phyloP scores from a whole-genome alignment of 2,329 filamentous ascomycete genomes.

The Herpotrichia juniperi region DNA sequence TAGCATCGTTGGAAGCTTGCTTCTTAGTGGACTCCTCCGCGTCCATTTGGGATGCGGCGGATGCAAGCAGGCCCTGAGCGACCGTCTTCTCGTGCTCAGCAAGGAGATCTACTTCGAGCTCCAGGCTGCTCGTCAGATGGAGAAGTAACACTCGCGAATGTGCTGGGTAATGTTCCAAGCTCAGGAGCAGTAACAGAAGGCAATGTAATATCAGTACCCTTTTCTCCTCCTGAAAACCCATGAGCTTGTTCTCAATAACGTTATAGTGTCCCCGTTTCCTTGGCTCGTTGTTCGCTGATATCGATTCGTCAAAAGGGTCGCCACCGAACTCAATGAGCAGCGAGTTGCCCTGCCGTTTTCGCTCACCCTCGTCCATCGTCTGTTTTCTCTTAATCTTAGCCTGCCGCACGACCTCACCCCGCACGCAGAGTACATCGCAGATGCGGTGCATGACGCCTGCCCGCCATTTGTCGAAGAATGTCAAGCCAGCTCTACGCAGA shows the following conservation, averaged over 20 bases:
- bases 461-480: conserved; percentile 82
- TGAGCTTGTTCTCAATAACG: conserved; percentile 44
- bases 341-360: conserved; percentile 26
- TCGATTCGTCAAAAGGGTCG: conserved; percentile 26
- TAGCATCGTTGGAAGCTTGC: conserved; percentile 69
- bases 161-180: conserved; percentile 75
- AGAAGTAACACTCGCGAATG: conserved; percentile 74
- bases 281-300: conserved; percentile 4
- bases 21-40: conserved; percentile 77
- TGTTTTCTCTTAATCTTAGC: conserved; percentile 42
- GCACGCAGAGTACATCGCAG: conserved; percentile 63
- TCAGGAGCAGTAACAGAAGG: conserved; percentile 72
- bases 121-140: conserved; percentile 71
- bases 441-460: conserved; percentile 71
- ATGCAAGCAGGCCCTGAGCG: conserved; percentile 70
- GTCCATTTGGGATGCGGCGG: conserved; percentile 72
- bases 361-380: conserved; percentile 21
- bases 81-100: conserved; percentile 75
- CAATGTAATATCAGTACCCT: conserved; percentile 72
- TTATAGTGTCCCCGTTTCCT: conserved; percentile 30
- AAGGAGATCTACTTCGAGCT: conserved; percentile 67
- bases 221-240: conserved; percentile 51
- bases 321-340: conserved; percentile 34
- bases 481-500: conserved; percentile 70
- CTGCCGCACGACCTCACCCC: conserved; percentile 33